Evolutionary conservation across 129 eudicot genomes (phyloP).

Genomic region (Logfia minima): DNA sequence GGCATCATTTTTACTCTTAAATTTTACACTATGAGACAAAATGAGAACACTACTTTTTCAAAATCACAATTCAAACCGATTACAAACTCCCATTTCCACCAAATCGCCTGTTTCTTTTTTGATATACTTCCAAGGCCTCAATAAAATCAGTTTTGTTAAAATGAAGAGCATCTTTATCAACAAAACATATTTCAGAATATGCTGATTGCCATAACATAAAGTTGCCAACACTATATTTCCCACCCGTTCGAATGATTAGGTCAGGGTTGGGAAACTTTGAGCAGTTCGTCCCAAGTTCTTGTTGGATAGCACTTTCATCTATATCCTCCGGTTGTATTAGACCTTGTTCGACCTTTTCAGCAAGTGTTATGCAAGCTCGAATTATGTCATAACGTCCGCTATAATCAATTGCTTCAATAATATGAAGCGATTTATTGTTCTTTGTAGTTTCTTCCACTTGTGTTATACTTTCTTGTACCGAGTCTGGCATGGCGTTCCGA

Average conservation of each 20-base stretch:
- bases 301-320: neutral
- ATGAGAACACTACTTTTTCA: no score
- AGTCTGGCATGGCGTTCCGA: neutral
- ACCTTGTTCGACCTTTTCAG: neutral
- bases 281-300: slow-evolving; percentile 1
- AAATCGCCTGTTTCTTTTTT: slow-evolving; percentile 12
- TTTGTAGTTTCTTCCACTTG: slow-evolving; percentile 17
- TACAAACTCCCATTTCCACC: slow-evolving; percentile 3
- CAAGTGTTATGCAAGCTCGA: slow-evolving; percentile 11
- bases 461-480: neutral
- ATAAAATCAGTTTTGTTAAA: slow-evolving; percentile 8
- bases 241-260: slow-evolving; percentile 4
- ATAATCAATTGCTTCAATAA: slow-evolving; percentile 6
- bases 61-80: no score
- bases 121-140: neutral
- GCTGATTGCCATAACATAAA: slow-evolving; percentile 25
- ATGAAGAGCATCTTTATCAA: neutral
- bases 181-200: slow-evolving; percentile 10
- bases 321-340: neutral
- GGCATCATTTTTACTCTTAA: no score
- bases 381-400: slow-evolving; percentile 4
- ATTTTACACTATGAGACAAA: no score
- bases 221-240: slow-evolving; percentile 1
- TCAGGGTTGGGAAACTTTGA: slow-evolving; percentile 2
- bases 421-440: slow-evolving; percentile 13